Evolutionary conservation across 2,329 filamentous ascomycete genomes (phyloP), one percentile per base, ranked within the genome.

Genomic region (Aspergillus proliferans): DNA sequence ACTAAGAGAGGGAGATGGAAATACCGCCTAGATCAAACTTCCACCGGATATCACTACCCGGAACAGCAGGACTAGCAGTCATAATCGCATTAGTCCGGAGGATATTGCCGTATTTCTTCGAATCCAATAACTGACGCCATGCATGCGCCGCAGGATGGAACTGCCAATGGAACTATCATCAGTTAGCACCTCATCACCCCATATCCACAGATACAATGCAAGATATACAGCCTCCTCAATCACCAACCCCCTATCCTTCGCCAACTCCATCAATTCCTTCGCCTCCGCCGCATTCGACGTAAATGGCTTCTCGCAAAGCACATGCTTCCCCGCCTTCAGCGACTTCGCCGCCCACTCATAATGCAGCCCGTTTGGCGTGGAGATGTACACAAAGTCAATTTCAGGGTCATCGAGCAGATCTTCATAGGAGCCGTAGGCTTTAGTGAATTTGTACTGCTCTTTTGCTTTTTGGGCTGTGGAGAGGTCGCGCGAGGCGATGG

Each of bases 321-420:
- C 57, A 50, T 65, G 58, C 46, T 66, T 67, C 7, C 59, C 61
- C 4, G 61, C 58, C 12, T 50, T 36, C 4, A 65, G 52, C 2
- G 62, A 58, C 38, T 62, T 57, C 34, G 74, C 54, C 19, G 77
- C 69, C 72, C 76, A 80, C 50, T 76, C 71, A n/a, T 60, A 63
- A 36, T 72, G 69, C 21, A 62, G 55, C 1, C 52, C 59, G 46
- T 71, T 69, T 1, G 65, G 64, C 6, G 80, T 66, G 8, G 76
- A 72, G 46, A 80, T 75, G 59, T 80, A 80, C 41, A 81, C 72
- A 15, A 71, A 73, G 36, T 78, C 71, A 45, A 81, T 72, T 3
- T 58, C 47, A 1, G 52, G 21, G 41, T 64, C 58, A 3, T 48
- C 45, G 14, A 54, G 48, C 1, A 60, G 49, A 2, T 51, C 60